Evolutionary conservation across 1,284 basidiomycete genomes (phyloP), one percentile per base, ranked within the genome.

Genomic region (Cystobasidium slooffiae): DNA sequence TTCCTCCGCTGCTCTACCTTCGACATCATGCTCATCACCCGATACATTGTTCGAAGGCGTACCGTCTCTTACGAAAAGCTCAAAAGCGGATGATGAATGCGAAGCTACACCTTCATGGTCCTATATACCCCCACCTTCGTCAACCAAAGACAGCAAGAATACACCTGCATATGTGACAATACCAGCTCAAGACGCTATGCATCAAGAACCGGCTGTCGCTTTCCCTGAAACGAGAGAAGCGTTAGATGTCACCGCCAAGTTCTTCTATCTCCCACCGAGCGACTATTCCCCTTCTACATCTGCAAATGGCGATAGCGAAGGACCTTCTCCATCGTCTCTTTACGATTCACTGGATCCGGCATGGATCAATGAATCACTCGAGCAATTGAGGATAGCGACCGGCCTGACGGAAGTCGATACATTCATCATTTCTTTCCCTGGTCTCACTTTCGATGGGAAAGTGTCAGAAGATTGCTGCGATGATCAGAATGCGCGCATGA

Each of bases 381-480:
- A 67, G 37, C 53, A 66, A 37, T 56, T 75, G 1, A 61, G 56
- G 20, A 37, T 46, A 18, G 69, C 75, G 18, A 75, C 67, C 31
- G 75, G 75, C 24, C 41, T 75, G 24, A 59, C 52, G 4, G 62
- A 68, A 44, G 55, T 75, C 31, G 69, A 75, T 37, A 75, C 68
- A 16, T 75, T 75, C 53, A 75, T 75, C 22, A 65, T 75, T 24
- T 70, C 72, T 12, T 70, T 75, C 47, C 75, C 75, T 49, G 69
- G 69, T 20, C 46, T 72, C 37, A 47, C 47, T 3, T 75, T 72
- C 41, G 75, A 72, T 58, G 59, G 62, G 24, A 47, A 43, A 39
- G 52, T 20, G n/a, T 8, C 44, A 8, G 55, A 53, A 31, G 70
- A 73, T 18, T 56, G 67, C 55, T 68, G 67, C 44, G 67, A 68